Evolutionary conservation across 805 yeast genomes (phyloP), one percentile per base, ranked within the genome.

Genomic region (Lachancea mirantina): DNA sequence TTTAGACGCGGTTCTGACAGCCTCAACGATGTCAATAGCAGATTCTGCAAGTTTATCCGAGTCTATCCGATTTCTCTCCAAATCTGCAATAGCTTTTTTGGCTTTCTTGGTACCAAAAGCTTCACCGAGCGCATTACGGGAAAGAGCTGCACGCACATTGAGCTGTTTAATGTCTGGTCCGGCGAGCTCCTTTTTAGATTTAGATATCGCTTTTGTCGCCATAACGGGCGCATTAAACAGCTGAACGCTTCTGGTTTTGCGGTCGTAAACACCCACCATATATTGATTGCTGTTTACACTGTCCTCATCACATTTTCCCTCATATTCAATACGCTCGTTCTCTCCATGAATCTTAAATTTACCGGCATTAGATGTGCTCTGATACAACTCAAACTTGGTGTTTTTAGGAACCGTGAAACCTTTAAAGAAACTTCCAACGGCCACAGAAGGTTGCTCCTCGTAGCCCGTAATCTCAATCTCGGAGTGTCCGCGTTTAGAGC

Each of bases 81-180:
- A 61, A 54, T 80, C 89, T 32, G 73, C 64, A 50, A 92, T 82
- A 21, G 94, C 94, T 47, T 84, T 81, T 65, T 85, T 89, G 41
- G 96, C 96, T 64, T 78, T 88, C 64, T 84, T 88, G 37, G 98
- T 89, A 70, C 98, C 98, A 49, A 92, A 92, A 3, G 92, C 94
- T 61, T 85, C 89, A 52, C 98, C 98, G 52, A 92, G 70, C 2
- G 84, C 81, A 36, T 74, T 83, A 56, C 96, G 74, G 61, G 84
- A 84, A 11, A 67, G 63, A 38, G 70, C 64, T 46, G 51, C 49
- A 39, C 66, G 59, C 4, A 64, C 67, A 35, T 65, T 72, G 6
- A 63, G 59, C 54, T 74, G 81, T 59, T 72, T 75, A 36, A 84
- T 67, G 16, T 67, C 59, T 14, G 92, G 92, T 5, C 84, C 83